Evolutionary conservation across 2,329 filamentous ascomycete species (phyloP).

Genomic region (Epichloe coenophiala): DNA sequence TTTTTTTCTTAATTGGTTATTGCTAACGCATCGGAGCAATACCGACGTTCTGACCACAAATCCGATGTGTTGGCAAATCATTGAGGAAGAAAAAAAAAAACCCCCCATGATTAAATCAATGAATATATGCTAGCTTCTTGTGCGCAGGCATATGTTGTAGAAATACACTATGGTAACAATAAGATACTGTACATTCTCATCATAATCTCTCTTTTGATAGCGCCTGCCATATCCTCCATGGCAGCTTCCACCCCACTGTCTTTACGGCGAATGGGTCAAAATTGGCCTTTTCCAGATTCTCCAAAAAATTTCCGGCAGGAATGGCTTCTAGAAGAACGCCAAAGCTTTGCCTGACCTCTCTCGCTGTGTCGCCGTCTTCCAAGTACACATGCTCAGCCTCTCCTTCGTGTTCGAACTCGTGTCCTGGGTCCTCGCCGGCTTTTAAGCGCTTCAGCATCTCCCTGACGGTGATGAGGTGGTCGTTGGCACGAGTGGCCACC

Average conservation of each 20-base stretch:
- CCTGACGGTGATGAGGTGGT: slow-evolving; percentile 85
- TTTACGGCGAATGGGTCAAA: slow-evolving; percentile 67
- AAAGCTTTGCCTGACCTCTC: slow-evolving; percentile 49
- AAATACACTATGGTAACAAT: background rate
- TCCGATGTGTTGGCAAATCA: too few species aligned
- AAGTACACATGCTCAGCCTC: slow-evolving; percentile 54
- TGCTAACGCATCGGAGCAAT: too few species aligned
- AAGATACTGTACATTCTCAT: slow-evolving; percentile 5
- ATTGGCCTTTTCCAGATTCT: slow-evolving; percentile 62
- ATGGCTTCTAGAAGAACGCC: slow-evolving; percentile 71
- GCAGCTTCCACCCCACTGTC: slow-evolving; percentile 62
- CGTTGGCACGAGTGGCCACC: slow-evolving; percentile 85
- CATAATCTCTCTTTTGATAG: slow-evolving; percentile 35
- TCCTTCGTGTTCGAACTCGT: slow-evolving; percentile 77
- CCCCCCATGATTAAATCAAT: too few species aligned
- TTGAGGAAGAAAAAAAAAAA: too few species aligned
- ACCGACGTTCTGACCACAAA: too few species aligned
- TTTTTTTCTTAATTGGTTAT: too few species aligned
- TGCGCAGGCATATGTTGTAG: background rate
- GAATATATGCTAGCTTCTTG: background rate
- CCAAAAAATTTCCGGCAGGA: slow-evolving; percentile 64
- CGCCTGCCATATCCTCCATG: slow-evolving; percentile 56
- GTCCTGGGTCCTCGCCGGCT: slow-evolving; percentile 60
- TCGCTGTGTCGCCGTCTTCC: slow-evolving; percentile 22
- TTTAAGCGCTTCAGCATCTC: slow-evolving; percentile 79